These are phyloP conservation scores for Clavariopsis aquatica DNA, from an alignment of 495 filamentous ascomycete species.

Conservation along the genomic window DNA sequence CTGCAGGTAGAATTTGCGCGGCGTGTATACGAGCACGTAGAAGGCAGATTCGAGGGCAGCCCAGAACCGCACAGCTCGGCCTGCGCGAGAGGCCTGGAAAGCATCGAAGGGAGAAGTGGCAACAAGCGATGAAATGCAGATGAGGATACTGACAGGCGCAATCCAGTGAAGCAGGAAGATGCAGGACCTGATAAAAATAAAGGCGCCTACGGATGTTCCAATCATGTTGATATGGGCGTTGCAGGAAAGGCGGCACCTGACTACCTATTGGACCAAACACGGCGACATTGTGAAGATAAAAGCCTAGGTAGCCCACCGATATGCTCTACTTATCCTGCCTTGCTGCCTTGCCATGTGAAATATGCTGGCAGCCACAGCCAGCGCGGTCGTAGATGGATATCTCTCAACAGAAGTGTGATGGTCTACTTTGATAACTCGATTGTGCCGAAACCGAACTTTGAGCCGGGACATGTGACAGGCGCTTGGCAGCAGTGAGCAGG, in stretches of 20 bases:
- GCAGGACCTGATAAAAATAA: constrained; percentile 20
- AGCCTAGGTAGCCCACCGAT: not conserved
- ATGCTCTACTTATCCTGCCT: not conserved
- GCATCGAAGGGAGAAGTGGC: constrained; percentile 39
- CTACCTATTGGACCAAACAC: not conserved
- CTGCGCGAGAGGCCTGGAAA: constrained; percentile 30
- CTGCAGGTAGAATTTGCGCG: constrained; percentile 54
- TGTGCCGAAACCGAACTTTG: not conserved
- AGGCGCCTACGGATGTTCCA: constrained; percentile 16
- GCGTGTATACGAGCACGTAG: constrained; percentile 57
- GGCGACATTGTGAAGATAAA: not conserved
- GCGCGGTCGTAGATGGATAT: not conserved
- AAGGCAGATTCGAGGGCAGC: constrained; percentile 53
- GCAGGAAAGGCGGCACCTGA: not conserved
- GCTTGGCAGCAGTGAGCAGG: not conserved
- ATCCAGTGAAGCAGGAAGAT: constrained; percentile 39
- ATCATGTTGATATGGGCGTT: constrained; percentile 17
- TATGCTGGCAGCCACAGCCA: not conserved
- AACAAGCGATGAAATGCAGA: constrained; percentile 41
- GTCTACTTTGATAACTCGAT: too few species aligned
- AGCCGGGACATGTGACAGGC: not conserved
- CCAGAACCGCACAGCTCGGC: not conserved
- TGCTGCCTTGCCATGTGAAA: not conserved
- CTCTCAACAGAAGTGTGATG: not conserved
- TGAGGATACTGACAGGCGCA: constrained; percentile 52